Percentiles rank a stretch among this genome's conserved stretches.
phyloP scores from a whole-genome alignment of 139 green algal species.

The Chlamydomonas urium region DNA sequence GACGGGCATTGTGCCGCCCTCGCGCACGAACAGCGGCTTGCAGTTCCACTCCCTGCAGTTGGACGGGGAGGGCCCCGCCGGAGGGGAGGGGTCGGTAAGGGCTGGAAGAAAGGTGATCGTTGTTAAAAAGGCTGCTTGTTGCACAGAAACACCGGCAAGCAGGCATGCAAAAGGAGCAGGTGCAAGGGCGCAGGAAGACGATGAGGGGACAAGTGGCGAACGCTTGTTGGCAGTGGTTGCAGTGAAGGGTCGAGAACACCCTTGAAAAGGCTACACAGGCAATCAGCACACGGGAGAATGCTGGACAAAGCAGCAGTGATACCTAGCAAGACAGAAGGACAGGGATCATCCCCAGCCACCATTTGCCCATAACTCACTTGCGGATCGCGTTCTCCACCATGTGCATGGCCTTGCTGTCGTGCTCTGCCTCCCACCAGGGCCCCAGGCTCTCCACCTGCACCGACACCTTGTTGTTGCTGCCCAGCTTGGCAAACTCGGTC shows the following conservation, averaged over 20 bases:
- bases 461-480: conserved; percentile 69
- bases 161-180: too few relatives aligned
- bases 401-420: conserved; percentile 50
- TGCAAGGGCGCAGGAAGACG: too few relatives aligned
- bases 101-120: too few relatives aligned
- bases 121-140: too few relatives aligned
- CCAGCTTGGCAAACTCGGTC: conserved; percentile 77
- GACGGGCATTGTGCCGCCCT: conserved; percentile 89
- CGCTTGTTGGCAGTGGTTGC: too few relatives aligned
- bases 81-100: too few relatives aligned
- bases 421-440: conserved; percentile 89
- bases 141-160: too few relatives aligned
- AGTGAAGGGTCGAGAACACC: neutral
- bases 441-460: conserved; percentile 57
- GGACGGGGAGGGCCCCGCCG: too few relatives aligned
- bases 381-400: conserved; percentile 71
- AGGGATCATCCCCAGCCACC: too few relatives aligned
- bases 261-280: neutral
- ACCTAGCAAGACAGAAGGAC: too few relatives aligned
- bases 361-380: too few relatives aligned
- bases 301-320: neutral
- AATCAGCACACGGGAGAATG: neutral
- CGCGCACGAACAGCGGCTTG: conserved; percentile 75
- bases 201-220: too few relatives aligned
- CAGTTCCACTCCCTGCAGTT: conserved; percentile 73